phyloP scores from a whole-genome alignment of 2,329 filamentous ascomycete species.

The Colletotrichum tabaci region DNA sequence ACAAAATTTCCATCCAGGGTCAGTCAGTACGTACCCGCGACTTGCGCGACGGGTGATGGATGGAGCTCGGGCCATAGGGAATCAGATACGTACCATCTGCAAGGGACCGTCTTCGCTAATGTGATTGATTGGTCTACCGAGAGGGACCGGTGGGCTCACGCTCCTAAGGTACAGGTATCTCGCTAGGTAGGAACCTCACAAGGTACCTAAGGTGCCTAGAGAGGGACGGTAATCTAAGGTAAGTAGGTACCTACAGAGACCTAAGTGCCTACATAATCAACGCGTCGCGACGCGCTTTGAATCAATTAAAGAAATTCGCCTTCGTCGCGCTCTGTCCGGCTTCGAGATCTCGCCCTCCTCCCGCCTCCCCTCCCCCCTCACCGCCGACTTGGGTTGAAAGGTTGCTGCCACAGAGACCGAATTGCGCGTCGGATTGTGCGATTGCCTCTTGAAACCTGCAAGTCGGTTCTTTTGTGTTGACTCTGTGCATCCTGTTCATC shows the following conservation, averaged over 20 bases:
- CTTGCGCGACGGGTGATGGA: neutral
- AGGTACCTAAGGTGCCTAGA: too few relatives aligned
- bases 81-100: neutral
- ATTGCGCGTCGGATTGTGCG: neutral
- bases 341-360: neutral
- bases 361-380: too few relatives aligned
- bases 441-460: too few relatives aligned
- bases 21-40: too few relatives aligned
- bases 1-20: slow-evolving; percentile 26
- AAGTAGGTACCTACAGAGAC: too few relatives aligned
- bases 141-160: too few relatives aligned
- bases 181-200: too few relatives aligned
- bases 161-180: too few relatives aligned
- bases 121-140: slow-evolving; percentile 3
- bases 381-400: neutral
- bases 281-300: slow-evolving; percentile 13
- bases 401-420: neutral
- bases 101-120: slow-evolving; percentile 10
- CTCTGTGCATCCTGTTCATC: neutral
- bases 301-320: slow-evolving; percentile 12
- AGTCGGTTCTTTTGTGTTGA: neutral
- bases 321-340: slow-evolving; percentile 4
- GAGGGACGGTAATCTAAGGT: too few relatives aligned
- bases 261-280: neutral
- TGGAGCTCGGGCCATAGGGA: slow-evolving; percentile 28